Conservation (phyloP, 306 rosid genomes). For the Quercus rubra region DNA sequence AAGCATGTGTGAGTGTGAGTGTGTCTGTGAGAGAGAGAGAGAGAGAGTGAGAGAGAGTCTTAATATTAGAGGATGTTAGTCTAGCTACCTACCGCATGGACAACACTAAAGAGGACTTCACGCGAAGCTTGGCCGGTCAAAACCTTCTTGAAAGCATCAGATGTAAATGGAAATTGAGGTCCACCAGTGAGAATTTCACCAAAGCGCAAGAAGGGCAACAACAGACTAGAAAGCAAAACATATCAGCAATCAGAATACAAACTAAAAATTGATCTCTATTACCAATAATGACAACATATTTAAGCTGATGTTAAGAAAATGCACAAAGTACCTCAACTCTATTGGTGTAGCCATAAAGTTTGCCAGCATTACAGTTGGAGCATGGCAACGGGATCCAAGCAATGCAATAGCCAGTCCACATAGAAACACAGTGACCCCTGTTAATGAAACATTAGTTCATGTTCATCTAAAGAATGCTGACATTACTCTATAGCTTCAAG, state of each 20-base stretch:
- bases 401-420: constrained; percentile 72
- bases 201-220: constrained; percentile 86
- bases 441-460: constrained; percentile 17
- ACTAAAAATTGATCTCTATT: not conserved
- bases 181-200: constrained; percentile 80
- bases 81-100: constrained; percentile 63
- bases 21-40: not conserved
- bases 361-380: constrained; percentile 82
- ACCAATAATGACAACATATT: not conserved
- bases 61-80: constrained; percentile 2
- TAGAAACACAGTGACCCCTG: constrained; percentile 82
- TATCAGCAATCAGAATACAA: not conserved
- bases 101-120: constrained; percentile 68
- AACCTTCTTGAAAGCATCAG: constrained; percentile 84
- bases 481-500: not conserved
- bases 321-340: constrained; percentile 70
- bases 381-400: constrained; percentile 70
- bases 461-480: not conserved
- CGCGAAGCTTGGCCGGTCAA: constrained; percentile 77
- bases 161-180: constrained; percentile 73
- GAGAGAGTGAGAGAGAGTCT: not conserved
- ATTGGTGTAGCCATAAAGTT: constrained; percentile 90
- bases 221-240: constrained; percentile 49
- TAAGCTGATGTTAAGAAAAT: constrained; percentile 1
- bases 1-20: not conserved